phyloP scores from a whole-genome alignment of 768 basidiomycete species.

The Hysterangium stoloniferum region DNA sequence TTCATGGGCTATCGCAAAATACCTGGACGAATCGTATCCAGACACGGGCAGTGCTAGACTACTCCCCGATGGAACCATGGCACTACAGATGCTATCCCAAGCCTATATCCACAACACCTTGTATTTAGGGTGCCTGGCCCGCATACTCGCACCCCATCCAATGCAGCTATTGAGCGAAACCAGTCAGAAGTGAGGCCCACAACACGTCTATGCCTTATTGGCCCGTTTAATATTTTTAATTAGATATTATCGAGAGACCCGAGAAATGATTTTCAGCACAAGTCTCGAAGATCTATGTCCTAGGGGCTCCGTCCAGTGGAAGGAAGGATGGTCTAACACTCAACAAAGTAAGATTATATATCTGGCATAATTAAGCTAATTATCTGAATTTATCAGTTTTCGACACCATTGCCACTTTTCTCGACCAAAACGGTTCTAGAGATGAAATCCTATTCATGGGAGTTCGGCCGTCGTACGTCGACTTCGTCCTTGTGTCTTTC shows the following conservation, averaged over 20 bases:
- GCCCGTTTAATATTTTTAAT: neutral
- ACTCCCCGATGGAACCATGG: slow-evolving; percentile 30
- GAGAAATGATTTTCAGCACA: neutral
- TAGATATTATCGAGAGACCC: neutral
- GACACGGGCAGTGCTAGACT: slow-evolving; percentile 25
- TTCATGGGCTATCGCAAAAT: slow-evolving; percentile 38
- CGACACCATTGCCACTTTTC: slow-evolving; percentile 14
- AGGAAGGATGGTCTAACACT: neutral
- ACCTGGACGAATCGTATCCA: slow-evolving; percentile 45
- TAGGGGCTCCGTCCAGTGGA: slow-evolving; percentile 1
- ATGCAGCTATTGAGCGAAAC: neutral
- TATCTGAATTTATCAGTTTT: neutral
- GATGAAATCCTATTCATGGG: slow-evolving; percentile 31
- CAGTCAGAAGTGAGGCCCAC: neutral
- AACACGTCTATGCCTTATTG: neutral
- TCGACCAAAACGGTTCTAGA: slow-evolving; percentile 22
- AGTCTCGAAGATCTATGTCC: neutral
- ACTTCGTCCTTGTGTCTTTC: slow-evolving; percentile 23
- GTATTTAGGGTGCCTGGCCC: slow-evolving; percentile 16
- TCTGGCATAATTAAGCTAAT: neutral
- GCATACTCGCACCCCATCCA: neutral
- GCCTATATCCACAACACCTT: slow-evolving; percentile 16
- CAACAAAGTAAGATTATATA: neutral
- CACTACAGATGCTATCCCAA: slow-evolving; percentile 33
- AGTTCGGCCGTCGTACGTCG: slow-evolving; percentile 29